Percentiles rank a stretch among this genome's conserved stretches.
phyloP scores from a whole-genome alignment of 768 basidiomycete genomes.

The Podaxis pistillaris region DNA sequence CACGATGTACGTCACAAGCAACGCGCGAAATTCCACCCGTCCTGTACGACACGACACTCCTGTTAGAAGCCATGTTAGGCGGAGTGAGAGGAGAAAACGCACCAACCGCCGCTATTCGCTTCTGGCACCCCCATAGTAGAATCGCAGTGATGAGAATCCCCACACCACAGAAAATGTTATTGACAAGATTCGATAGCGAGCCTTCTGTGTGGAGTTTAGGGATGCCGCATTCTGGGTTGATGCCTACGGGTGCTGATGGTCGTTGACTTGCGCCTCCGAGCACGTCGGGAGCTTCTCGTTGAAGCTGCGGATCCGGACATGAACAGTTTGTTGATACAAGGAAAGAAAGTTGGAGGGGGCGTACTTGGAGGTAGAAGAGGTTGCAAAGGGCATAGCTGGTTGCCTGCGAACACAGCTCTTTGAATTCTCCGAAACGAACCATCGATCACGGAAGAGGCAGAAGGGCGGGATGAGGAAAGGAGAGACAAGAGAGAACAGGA shows the following conservation, averaged over 20 bases:
- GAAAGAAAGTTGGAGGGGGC: constrained; percentile 18
- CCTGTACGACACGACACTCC: background rate
- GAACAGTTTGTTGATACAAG: constrained; percentile 21
- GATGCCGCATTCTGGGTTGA: constrained; percentile 74
- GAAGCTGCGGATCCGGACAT: constrained; percentile 26
- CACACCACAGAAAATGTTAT: constrained; percentile 69
- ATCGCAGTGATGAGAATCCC: constrained; percentile 51
- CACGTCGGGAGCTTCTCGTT: constrained; percentile 28
- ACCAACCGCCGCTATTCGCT: constrained; percentile 82
- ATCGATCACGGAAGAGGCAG: constrained; percentile 20
- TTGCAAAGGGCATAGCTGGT: constrained; percentile 84
- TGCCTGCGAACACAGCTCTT: constrained; percentile 51
- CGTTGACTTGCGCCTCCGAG: constrained; percentile 39
- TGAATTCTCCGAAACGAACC: constrained; percentile 65
- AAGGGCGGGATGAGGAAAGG: background rate
- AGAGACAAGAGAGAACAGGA: background rate
- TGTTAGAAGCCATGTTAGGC: background rate
- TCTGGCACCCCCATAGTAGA: constrained; percentile 50
- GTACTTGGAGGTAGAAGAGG: constrained; percentile 78
- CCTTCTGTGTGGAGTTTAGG: constrained; percentile 50
- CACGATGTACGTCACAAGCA: constrained; percentile 56
- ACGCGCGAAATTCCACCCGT: constrained; percentile 58
- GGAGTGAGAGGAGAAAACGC: constrained; percentile 24
- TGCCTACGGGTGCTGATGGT: constrained; percentile 61
- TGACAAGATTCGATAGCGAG: constrained; percentile 73